Evolutionary conservation across 106 monocot species (phyloP), one percentile per base, ranked within the genome.

Genomic region (Narthecium ossifragum): DNA sequence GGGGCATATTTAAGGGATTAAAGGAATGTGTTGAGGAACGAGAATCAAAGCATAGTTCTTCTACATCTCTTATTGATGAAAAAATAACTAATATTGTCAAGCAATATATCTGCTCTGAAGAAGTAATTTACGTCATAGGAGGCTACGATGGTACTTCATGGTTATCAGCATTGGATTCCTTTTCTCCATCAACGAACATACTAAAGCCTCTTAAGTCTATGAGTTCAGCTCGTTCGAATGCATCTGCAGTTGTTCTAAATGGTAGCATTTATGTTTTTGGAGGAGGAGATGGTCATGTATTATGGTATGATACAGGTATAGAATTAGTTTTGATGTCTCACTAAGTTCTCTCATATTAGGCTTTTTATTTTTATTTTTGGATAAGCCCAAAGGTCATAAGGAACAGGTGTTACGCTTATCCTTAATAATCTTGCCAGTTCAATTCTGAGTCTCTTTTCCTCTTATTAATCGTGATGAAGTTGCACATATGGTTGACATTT

Each of bases 191-290:
- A 7, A 26, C 60, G 21, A 86, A 94, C 46, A 53, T 24, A 27
- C 18, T 90, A 54, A 78, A 61, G 23, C 66, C 80, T 57, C 72
- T 90, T 45, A 61, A 18, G 50, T 32, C 70, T 13, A 86, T 94
- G 94, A 78, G 70, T n/a, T 74, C 26, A 17, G 54, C 66, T 52
- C 89, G 94, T 70, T 67, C 86, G 13, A 86, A 83, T 80, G 80
- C 83, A 34, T 72, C 82, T 30, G 75, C 74, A 31, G 68, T 80
- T 50, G 46, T 75, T 59, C 62, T 90, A 8, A 55, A 81, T 68
- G 78, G 75, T 3, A 34, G 50, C 18, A 50, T 94, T 24, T 94
- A 69, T 69, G 70, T 80, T 69, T 75, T 89, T 68, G 93, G 93
- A 49, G 93, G 89, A 43, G 72, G 83, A 2, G 68, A 82, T 75